A percentile compares a stretch with the other conserved stretches of the same genome.
These are phyloP conservation scores for Beta lomatogona DNA, from an alignment of 179 eudicot genomes.

Conservation along the genomic window DNA sequence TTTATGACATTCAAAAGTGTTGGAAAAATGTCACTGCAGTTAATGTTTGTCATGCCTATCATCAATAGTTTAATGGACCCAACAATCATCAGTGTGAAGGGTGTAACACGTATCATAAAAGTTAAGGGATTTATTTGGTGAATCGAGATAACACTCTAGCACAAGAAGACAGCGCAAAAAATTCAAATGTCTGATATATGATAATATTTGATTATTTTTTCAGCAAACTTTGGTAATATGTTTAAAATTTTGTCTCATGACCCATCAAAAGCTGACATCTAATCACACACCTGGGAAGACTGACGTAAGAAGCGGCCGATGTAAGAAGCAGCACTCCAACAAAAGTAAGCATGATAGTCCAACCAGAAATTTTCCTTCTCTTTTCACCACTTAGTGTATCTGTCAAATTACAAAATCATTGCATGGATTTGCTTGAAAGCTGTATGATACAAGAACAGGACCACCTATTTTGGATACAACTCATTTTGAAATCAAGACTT, in stretches of 20 bases:
- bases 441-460: neutral
- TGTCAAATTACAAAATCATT: conserved; percentile 33
- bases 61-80: no score
- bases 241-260: neutral
- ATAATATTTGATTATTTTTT: neutral
- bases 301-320: conserved; percentile 68
- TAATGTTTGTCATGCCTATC: no score
- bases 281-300: conserved; percentile 59
- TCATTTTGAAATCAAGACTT: neutral
- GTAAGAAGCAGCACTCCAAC: conserved; percentile 78
- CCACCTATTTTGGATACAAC: conserved; percentile 10
- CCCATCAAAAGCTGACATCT: conserved; percentile 3
- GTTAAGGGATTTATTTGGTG: neutral
- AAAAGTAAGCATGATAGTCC: conserved; percentile 84
- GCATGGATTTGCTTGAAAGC: no score
- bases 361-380: conserved; percentile 87
- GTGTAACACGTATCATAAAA: no score
- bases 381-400: conserved; percentile 57
- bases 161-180: neutral
- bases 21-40: neutral
- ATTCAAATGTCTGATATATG: no score
- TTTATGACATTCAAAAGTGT: neutral
- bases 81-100: no score
- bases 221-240: neutral
- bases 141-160: neutral